phyloP scores from a whole-genome alignment of 805 yeast genomes.

The Kazachstania taianensis region DNA sequence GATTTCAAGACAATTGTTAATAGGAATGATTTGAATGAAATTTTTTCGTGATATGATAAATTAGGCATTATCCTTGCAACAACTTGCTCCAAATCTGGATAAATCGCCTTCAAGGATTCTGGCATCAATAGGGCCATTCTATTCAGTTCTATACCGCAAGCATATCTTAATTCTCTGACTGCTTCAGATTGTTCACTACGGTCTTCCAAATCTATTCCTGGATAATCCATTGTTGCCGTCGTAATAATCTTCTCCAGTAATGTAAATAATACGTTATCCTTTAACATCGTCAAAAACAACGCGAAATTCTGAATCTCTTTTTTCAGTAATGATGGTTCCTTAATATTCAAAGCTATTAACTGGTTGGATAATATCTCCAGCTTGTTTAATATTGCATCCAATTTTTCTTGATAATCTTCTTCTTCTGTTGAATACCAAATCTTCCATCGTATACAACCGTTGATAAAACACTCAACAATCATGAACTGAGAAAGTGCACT shows the following conservation, averaged over 20 bases:
- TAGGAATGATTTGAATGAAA: conserved; percentile 85
- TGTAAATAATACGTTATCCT: conserved; percentile 72
- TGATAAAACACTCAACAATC: conserved; percentile 77
- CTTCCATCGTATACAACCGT: conserved; percentile 93
- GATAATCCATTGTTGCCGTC: conserved; percentile 75
- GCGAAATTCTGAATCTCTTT: conserved; percentile 87
- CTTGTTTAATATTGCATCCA: conserved; percentile 42
- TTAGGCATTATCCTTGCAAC: conserved; percentile 63
- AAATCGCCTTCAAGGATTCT: conserved; percentile 70
- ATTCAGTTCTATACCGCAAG: conserved; percentile 91
- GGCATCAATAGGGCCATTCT: conserved; percentile 94
- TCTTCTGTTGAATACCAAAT: conserved; percentile 55
- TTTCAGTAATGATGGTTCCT: conserved; percentile 72
- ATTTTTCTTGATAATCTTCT: conserved; percentile 36
- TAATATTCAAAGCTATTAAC: conserved; percentile 61
- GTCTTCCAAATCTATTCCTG: conserved; percentile 38
- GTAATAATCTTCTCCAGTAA: conserved; percentile 78
- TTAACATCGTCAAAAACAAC: conserved; percentile 83
- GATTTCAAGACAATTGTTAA: conserved; percentile 87
- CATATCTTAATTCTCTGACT: conserved; percentile 77
- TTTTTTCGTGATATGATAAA: conserved; percentile 82
- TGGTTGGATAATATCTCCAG: conserved; percentile 66
- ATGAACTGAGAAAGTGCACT: conserved; percentile 74
- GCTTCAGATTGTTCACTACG: conserved; percentile 68
- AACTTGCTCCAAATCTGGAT: conserved; percentile 72